Evolutionary conservation across 179 eudicot species (phyloP), one percentile per base, ranked within the genome.

Genomic region (Silene noctiflora): DNA sequence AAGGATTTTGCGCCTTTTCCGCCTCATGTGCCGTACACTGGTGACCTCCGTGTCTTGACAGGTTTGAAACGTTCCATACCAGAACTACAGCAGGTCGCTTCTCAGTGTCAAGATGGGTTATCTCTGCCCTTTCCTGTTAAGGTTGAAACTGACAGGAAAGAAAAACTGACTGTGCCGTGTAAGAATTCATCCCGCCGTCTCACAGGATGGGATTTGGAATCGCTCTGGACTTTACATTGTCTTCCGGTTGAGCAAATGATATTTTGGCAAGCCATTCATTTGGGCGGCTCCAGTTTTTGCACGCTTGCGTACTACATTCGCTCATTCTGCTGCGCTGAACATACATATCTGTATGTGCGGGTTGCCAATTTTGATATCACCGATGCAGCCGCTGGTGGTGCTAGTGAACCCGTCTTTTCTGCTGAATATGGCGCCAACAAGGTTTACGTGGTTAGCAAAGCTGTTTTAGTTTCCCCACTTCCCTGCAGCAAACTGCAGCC

Each of bases 401-500:
- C n/a, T 56, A 2, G 8, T 56, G 60, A 56, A 6, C 60, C 60
- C 60, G 60, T 56, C 60, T 56, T 56, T 56, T 56, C 20, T 56
- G 60, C 60, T 56, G 19, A 56, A 56, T 56, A 56, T 4, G 60
- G 60, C 60, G n/a, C 60, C 60, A 56, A 56, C 60, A 56, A 56
- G 8, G 20, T 56, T 20, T 56, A 56, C 20, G 16, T 56, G 60
- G 9, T 56, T 3, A 56, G 9, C 60, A 56, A 56, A 2, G 6
- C 3, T 56, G 0, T 56, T 56, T 0, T 0, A 1, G 60, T 17
- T 3, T 56, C 60, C 20, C 60, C 20, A n/a, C 60, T 56, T 56
- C 60, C 60, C 60, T 56, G 60, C 60, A 56, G 60, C 60, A 56
- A 56, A 56, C 60, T 56, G 60, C 60, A 56, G 60, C 60, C 60